Evolutionary conservation across 164 flowering plant species (phyloP).

Genomic region (Kingdonia uniflora): DNA sequence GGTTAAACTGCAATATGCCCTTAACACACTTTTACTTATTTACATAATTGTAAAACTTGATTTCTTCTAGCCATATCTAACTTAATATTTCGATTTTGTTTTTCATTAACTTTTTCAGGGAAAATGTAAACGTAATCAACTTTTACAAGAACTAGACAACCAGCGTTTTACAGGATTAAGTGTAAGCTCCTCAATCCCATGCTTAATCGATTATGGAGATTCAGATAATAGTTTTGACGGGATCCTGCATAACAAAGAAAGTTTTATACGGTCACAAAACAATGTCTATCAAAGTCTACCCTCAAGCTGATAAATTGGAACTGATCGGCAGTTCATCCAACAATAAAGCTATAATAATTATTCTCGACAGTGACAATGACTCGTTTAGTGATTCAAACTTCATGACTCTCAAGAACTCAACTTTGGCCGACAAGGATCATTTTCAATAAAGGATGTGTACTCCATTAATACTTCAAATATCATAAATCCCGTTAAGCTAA

Average conservation of each 20-base stretch:
- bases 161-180: constrained; percentile 8
- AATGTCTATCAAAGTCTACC: neutral
- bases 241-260: constrained; percentile 1
- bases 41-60: too few relatives aligned
- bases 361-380: constrained; percentile 2
- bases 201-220: constrained; percentile 10
- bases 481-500: neutral
- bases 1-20: too few relatives aligned
- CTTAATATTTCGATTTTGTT: too few relatives aligned
- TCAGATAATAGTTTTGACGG: constrained; percentile 9
- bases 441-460: neutral
- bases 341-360: neutral
- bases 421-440: neutral
- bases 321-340: neutral
- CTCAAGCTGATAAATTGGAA: constrained; percentile 8
- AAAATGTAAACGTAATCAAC: constrained; percentile 21
- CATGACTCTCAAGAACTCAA: neutral
- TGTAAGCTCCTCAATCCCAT: constrained; percentile 14
- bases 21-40: too few relatives aligned
- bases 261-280: constrained; percentile 12
- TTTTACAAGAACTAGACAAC: constrained; percentile 10
- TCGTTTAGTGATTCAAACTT: neutral
- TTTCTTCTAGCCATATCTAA: too few relatives aligned
- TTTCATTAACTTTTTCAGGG: constrained; percentile 16
- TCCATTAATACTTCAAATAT: neutral